These are phyloP conservation scores for Colletotrichum incanum DNA, from an alignment of 2,329 filamentous ascomycete species.

Conservation along the genomic window DNA sequence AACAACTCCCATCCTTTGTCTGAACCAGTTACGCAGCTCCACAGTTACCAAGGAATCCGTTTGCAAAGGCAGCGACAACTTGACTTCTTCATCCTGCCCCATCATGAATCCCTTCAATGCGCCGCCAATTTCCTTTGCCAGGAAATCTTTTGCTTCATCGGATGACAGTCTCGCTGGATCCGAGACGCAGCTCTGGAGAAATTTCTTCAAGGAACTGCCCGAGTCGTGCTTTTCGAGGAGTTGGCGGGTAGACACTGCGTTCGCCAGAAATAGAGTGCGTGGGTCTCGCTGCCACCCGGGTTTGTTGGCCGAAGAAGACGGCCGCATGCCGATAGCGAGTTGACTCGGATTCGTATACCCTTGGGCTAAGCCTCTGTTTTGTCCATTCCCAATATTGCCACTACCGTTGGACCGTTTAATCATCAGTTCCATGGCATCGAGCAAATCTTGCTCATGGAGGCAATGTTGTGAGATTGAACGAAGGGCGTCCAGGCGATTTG, in stretches of 20 bases:
- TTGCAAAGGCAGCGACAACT: slow-evolving; percentile 20
- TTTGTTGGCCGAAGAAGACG: slow-evolving; percentile 19
- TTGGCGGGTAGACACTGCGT: slow-evolving; percentile 10
- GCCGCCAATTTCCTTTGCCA: slow-evolving; percentile 28
- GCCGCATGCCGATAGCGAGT: slow-evolving; percentile 39
- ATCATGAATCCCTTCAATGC: slow-evolving; percentile 40
- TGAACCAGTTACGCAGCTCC: slow-evolving; percentile 47
- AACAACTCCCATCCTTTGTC: slow-evolving; percentile 41
- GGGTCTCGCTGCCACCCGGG: slow-evolving; percentile 45
- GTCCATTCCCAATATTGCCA: not conserved
- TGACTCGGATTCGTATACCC: slow-evolving; percentile 44
- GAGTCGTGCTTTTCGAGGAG: not conserved
- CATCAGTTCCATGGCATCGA: slow-evolving; percentile 42
- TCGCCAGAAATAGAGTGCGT: slow-evolving; percentile 44
- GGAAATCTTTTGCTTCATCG: slow-evolving; percentile 9
- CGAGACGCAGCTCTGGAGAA: slow-evolving; percentile 9
- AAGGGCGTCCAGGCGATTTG: slow-evolving; percentile 36
- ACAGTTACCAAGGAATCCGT: slow-evolving; percentile 47
- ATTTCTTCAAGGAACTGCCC: slow-evolving; percentile 10
- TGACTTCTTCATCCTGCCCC: slow-evolving; percentile 32
- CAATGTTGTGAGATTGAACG: slow-evolving; percentile 34
- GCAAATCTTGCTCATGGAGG: slow-evolving; percentile 45
- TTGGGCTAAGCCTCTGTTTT: too few relatives aligned
- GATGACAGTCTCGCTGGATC: slow-evolving; percentile 17
- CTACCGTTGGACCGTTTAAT: slow-evolving; percentile 12